Percentiles rank a stretch among this genome's conserved stretches.
These are phyloP conservation scores for Linnemannia schmuckeri DNA, from an alignment of 192 early-diverging fungal species.

Conservation along the genomic window DNA sequence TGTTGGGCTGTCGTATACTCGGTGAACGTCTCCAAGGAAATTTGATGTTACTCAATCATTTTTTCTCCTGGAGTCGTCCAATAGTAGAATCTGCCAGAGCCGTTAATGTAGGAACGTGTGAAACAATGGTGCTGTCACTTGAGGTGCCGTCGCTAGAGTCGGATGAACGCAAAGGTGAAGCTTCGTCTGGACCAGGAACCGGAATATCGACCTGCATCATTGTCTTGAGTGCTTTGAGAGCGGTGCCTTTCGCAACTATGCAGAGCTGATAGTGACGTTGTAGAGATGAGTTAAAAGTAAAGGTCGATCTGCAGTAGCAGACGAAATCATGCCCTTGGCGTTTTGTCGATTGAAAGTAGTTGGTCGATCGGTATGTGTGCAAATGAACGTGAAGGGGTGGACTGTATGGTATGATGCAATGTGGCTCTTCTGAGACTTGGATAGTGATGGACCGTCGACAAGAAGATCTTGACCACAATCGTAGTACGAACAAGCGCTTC, in stretches of 20 bases:
- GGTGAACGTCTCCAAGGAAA: constrained; percentile 3
- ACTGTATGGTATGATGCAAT: no score
- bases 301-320: constrained; percentile 1
- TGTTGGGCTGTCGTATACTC: not conserved
- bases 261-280: no score
- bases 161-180: not conserved
- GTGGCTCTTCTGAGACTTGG: no score
- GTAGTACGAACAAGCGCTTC: no score
- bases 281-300: constrained; percentile 14
- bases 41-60: no score
- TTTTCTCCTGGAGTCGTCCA: constrained; percentile 1
- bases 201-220: not conserved
- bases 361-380: not conserved
- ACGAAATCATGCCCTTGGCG: constrained; percentile 13
- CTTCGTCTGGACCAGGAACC: not conserved
- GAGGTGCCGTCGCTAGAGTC: not conserved
- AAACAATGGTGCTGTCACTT: no score
- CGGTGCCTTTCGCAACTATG: no score
- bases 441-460: no score
- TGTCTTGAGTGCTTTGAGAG: constrained; percentile 4
- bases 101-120: no score
- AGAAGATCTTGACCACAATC: no score
- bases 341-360: not conserved
- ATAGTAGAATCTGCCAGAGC: no score
- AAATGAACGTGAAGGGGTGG: not conserved